Evolutionary conservation across 257 asterid species (phyloP).

Genomic region (Solanum appendiculatum): DNA sequence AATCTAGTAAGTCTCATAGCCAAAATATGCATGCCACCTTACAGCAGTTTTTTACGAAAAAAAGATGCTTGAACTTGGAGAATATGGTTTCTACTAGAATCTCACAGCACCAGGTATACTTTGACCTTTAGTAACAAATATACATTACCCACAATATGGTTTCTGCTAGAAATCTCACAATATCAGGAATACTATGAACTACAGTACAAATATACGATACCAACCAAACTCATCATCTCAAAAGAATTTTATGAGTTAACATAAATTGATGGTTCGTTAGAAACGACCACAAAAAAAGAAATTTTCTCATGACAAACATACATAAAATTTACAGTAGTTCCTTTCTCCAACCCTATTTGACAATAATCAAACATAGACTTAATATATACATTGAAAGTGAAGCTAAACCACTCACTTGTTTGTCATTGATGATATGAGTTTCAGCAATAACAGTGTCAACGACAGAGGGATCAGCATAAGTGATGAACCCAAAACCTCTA

Average conservation of each 20-base stretch:
- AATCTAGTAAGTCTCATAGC: neutral
- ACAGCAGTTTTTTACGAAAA: neutral
- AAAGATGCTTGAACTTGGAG: neutral
- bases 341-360: neutral
- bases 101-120: neutral
- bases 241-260: neutral
- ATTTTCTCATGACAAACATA: neutral
- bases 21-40: neutral
- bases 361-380: neutral
- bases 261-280: neutral
- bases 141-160: neutral
- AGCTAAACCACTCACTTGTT: constrained; percentile 45
- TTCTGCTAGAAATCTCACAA: neutral
- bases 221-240: neutral
- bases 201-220: neutral
- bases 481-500: constrained; percentile 88
- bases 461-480: constrained; percentile 72
- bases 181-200: neutral
- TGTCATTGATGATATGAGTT: constrained; percentile 79
- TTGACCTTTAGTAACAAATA: neutral
- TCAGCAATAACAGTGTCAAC: constrained; percentile 82
- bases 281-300: neutral
- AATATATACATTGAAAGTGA: neutral
- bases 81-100: neutral
- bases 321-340: neutral